Evolutionary conservation across 129 eudicot genomes (phyloP).

Genomic region (Ambrosia trifida): DNA sequence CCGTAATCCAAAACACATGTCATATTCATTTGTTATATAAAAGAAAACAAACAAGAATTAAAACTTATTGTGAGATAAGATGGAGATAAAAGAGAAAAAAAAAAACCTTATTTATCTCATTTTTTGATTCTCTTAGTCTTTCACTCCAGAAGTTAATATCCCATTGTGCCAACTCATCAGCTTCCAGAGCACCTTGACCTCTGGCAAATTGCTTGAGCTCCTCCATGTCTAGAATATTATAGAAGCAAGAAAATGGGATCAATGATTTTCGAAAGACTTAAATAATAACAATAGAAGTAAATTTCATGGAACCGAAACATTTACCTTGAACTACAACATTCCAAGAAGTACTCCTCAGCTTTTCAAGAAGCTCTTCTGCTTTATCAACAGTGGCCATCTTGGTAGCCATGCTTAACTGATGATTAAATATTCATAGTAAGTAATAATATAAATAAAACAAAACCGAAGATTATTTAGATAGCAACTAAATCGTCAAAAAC

Average conservation of each 20-base stretch:
- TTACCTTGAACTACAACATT: too few relatives aligned
- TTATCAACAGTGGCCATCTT: too few relatives aligned
- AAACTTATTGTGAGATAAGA: neutral
- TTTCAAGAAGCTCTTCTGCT: too few relatives aligned
- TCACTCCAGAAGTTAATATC: slow-evolving; percentile 91
- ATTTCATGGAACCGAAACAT: too few relatives aligned
- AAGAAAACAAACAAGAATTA: neutral
- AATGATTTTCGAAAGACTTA: neutral
- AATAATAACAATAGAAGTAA: neutral
- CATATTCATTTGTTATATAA: neutral
- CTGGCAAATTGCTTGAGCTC: slow-evolving; percentile 45
- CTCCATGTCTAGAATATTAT: neutral
- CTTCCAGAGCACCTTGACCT: slow-evolving; percentile 83
- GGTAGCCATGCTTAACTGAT: too few relatives aligned
- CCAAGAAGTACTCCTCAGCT: too few relatives aligned
- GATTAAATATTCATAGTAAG: neutral
- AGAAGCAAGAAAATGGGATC: neutral
- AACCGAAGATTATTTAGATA: neutral
- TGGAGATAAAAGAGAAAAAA: neutral
- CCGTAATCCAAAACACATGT: slow-evolving; percentile 38
- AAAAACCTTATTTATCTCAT: slow-evolving; percentile 85
- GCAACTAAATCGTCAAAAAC: slow-evolving; percentile 1
- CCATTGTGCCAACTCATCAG: slow-evolving; percentile 81
- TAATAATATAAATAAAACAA: slow-evolving; percentile 5
- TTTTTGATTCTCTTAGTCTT: slow-evolving; percentile 90